Conservation (phyloP, 2,329 filamentous ascomycete genomes). For the Venturia asperata region DNA sequence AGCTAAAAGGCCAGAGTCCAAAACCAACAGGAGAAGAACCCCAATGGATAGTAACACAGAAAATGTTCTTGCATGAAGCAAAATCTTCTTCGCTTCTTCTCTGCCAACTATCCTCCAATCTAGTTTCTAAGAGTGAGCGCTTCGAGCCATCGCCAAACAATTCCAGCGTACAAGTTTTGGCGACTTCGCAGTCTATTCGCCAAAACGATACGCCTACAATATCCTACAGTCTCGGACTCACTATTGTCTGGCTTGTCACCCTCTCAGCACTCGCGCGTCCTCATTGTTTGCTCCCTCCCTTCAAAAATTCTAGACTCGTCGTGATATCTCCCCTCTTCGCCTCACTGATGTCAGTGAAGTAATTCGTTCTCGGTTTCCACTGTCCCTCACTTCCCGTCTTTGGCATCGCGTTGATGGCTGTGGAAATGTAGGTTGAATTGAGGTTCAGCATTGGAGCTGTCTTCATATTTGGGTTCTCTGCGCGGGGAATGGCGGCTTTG, state of each 20-base stretch:
- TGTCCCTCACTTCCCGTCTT: conserved; percentile 39
- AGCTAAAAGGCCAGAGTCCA: too few species aligned
- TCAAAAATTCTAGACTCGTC: conserved; percentile 33
- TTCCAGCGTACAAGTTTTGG: background rate
- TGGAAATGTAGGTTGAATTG: conserved; percentile 46
- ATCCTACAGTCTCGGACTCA: background rate
- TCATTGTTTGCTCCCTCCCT: background rate
- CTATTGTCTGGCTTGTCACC: background rate
- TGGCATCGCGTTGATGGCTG: conserved; percentile 38
- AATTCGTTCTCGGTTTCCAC: conserved; percentile 29
- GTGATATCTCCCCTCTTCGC: conserved; percentile 38
- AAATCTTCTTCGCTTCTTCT: background rate
- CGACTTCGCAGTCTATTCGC: background rate
- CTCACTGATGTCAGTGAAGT: conserved; percentile 39
- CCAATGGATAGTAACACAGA: background rate
- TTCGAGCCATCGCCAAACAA: conserved; percentile 7
- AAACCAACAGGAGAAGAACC: too few species aligned
- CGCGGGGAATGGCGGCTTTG: conserved; percentile 40
- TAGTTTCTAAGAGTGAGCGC: background rate
- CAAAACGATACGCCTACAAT: background rate
- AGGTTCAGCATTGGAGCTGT: conserved; percentile 39
- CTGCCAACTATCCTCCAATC: background rate
- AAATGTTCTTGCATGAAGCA: background rate
- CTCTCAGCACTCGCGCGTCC: conserved; percentile 9
- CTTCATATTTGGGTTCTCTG: conserved; percentile 33